phyloP scores from a whole-genome alignment of 441 rosid genomes.

The Dalechampia spathulata region DNA sequence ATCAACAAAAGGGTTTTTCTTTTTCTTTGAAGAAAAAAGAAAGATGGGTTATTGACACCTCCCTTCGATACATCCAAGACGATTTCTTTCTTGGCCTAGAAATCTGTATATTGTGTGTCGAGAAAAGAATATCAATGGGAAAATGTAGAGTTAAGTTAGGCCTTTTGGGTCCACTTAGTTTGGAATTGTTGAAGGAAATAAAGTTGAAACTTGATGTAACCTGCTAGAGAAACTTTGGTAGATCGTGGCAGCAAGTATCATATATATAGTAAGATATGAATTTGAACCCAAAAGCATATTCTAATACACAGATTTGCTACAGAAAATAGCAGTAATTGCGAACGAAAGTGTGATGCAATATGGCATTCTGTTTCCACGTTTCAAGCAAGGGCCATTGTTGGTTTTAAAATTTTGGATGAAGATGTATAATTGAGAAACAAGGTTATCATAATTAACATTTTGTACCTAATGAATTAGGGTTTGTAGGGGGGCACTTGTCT shows the following conservation, averaged over 20 bases:
- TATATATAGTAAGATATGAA: too few relatives aligned
- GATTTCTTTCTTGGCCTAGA: conserved; percentile 24
- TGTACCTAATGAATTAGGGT: too few relatives aligned
- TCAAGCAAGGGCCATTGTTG: too few relatives aligned
- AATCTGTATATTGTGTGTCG: conserved; percentile 15
- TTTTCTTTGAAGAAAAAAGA: too few relatives aligned
- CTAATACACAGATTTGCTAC: background rate
- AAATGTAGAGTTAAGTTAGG: conserved; percentile 9
- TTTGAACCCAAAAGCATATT: background rate
- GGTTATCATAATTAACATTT: too few relatives aligned
- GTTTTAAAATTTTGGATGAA: too few relatives aligned
- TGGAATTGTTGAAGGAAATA: conserved; percentile 11
- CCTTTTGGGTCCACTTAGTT: conserved; percentile 19
- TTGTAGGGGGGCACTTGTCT: too few relatives aligned
- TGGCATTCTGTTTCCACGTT: conserved; percentile 22
- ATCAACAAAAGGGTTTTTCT: conserved; percentile 8
- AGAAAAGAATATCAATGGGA: too few relatives aligned
- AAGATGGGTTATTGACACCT: background rate
- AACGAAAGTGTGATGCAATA: conserved; percentile 5
- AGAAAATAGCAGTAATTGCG: conserved; percentile 22
- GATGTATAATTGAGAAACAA: too few relatives aligned
- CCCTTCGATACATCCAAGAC: conserved; percentile 15
- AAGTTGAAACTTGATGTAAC: background rate
- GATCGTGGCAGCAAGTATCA: background rate
- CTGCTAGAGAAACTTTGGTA: conserved; percentile 5